Evolutionary conservation across 176 grass and related monocot genomes (phyloP).

Genomic region (Luzula sylvatica): DNA sequence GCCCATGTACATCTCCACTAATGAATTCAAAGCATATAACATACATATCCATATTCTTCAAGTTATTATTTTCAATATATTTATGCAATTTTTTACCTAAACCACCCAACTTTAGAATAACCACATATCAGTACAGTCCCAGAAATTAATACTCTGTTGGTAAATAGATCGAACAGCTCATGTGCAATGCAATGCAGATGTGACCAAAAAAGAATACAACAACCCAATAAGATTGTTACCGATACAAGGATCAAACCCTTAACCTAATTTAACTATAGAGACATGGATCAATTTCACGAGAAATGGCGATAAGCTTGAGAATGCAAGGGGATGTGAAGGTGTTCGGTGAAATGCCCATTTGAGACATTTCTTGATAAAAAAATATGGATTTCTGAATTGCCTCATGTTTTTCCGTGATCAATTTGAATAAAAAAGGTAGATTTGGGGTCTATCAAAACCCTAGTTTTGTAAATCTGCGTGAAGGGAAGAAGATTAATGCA

Average conservation of each 20-base stretch:
- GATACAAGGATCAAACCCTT: slow-evolving; percentile 22
- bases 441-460: background rate
- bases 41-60: slow-evolving; percentile 40
- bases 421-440: slow-evolving; percentile 1
- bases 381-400: slow-evolving; percentile 9
- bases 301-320: slow-evolving; percentile 16
- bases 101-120: slow-evolving; percentile 11
- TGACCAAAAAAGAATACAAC: slow-evolving; percentile 25
- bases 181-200: slow-evolving; percentile 3
- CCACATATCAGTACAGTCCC: slow-evolving; percentile 19
- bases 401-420: background rate
- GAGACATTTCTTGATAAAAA: slow-evolving; percentile 17
- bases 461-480: background rate
- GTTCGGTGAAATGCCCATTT: slow-evolving; percentile 15
- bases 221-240: slow-evolving; percentile 29
- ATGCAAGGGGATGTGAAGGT: slow-evolving; percentile 30
- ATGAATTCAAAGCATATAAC: slow-evolving; percentile 54
- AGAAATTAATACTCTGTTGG: background rate
- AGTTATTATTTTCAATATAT: slow-evolving; percentile 9
- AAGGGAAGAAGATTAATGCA: slow-evolving; percentile 17
- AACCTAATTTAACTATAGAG: slow-evolving; percentile 23
- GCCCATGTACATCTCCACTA: slow-evolving; percentile 71
- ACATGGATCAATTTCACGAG: slow-evolving; percentile 19
- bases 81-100: slow-evolving; percentile 31
- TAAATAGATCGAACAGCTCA: slow-evolving; percentile 21